Evolutionary conservation across 257 asterid species (phyloP), one percentile per base, ranked within the genome.

Genomic region (Ilex asprella): DNA sequence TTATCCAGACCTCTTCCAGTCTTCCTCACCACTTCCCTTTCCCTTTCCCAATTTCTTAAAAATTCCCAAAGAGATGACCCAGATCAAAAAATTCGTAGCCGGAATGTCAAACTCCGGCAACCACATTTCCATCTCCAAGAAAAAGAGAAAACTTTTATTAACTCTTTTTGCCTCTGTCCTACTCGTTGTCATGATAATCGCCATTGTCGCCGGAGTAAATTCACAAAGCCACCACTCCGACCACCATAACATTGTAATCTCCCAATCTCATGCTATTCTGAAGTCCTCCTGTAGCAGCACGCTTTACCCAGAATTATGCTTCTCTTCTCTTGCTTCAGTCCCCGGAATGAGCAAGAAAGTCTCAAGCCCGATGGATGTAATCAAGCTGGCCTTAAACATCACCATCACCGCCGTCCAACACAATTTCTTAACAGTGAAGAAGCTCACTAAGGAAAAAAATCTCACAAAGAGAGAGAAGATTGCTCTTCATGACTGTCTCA

Each of bases 401-500:
- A 76, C 95, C 11, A 67, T 76, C 16, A 11, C 31, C 2, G 76
- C 85, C 29, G 77, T 67, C 32, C 55, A 67, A 63, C 69, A 58
- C 16, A 86, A 81, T 67, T 76, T 56, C 69, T 29, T 54, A 59
- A 63, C 79, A 47, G 56, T 86, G 7, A 11, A 72, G 64, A 70
- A 86, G 59, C 70, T 84, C 30, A 43, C 72, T 46, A 67, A 61
- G 12, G 62, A 66, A 6, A 69, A 60, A 8, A 31, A 41, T 8
- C 47, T 82, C 56, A 78, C 81, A 66, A 63, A 15, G 31, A 72
- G 95, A 9, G 90, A 86, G 79, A 78, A 63, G 73, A 58, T 64
- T 51, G 98, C 96, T 46, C 41, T 91, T 49, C 62, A 73, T 13
- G 98, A 88, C 63, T 91, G 98, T 70, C 10, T 84, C 63, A 87